Base-by-base conservation (phyloP, 2,329 filamentous ascomycete genomes). In the Xylaria arbuscula region DNA sequence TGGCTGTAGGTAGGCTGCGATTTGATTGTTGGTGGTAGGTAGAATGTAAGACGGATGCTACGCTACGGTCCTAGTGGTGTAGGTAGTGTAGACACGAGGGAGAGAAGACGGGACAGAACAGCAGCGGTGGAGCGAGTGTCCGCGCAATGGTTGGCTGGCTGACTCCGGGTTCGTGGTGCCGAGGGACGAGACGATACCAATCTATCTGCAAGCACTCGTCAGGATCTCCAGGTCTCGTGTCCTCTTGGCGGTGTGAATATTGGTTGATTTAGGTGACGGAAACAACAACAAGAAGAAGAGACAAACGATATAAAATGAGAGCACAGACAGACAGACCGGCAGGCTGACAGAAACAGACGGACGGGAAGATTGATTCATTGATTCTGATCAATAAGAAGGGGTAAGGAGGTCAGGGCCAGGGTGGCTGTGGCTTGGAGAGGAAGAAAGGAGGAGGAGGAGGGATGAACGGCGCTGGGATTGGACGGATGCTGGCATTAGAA, bases 21-120 rank as follows among this genome's bases (percentile, higher is more conserved):
- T 40, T 59, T 54, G 59, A 34, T 42, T 24, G 63, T 56, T 28
- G 40, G 40, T 45, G 40, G 40, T 45, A 17, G 59, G 67, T 57
- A 36, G 42, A 56, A 55, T 34, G 38, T 59, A 67, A 38, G 65
- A 42, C 55, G 36, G 28, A 34, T 59, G 24, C 32, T 50, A 42
- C 24, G 40, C 40, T 45, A 45, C 40, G n/a, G 40, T 45, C 17
- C n/a, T 17, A 13, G 40, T 45, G 40, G 40, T 45, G 40, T 19
- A 42, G 58, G 36, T n/a, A 28, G 22, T n/a, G 48, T 36, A 19
- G 65, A 50, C 53, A 48, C 60, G 48, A 55, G 55, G 13, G 13
- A 57, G 34, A 57, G 38, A 40, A 28, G 42, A 55, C 19, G 36
- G 38, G 34, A 38, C 45, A 66, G 15, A 58, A 42, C 42, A 56